phyloP scores from a whole-genome alignment of 148 eudicot species.

The Polygonum aviculare region DNA sequence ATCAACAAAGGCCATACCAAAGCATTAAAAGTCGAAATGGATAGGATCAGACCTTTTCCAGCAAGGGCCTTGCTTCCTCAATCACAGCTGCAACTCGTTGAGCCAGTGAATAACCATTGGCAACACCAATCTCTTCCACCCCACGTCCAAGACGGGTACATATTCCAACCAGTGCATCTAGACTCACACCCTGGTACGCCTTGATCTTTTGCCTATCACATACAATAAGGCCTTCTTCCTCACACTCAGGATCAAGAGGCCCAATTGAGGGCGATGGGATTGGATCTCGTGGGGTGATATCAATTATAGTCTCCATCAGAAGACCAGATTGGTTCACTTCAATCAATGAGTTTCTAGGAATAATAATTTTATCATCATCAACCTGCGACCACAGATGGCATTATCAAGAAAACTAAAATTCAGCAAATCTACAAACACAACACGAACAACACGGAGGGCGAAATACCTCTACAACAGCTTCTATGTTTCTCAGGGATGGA shows the following conservation, averaged over 20 bases:
- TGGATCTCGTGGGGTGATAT: conserved; percentile 82
- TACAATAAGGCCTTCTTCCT: conserved; percentile 71
- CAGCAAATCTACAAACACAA: neutral
- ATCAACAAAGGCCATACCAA: neutral
- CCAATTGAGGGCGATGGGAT: conserved; percentile 69
- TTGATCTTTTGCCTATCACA: conserved; percentile 85
- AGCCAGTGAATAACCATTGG: conserved; percentile 60
- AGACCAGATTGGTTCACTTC: conserved; percentile 98
- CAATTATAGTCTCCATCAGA: conserved; percentile 95
- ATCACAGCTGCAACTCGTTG: conserved; percentile 58
- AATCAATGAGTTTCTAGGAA: conserved; percentile 74
- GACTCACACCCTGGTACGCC: conserved; percentile 83
- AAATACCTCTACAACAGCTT: conserved; percentile 84
- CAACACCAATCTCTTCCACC: conserved; percentile 73
- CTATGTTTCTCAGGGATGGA: conserved; percentile 65
- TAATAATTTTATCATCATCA: conserved; percentile 81
- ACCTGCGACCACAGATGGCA: conserved; percentile 40
- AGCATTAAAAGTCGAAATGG: neutral
- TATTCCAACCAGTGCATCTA: conserved; percentile 90
- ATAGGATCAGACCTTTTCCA: conserved; percentile 47
- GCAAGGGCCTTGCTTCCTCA: conserved; percentile 79
- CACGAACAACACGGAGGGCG: conserved; percentile 11
- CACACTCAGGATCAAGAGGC: conserved; percentile 72
- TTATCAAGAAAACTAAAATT: neutral
- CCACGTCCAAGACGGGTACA: conserved; percentile 91